Base-by-base conservation (phyloP, 2,329 filamentous ascomycete species). In the Alternaria sp. region DNA sequence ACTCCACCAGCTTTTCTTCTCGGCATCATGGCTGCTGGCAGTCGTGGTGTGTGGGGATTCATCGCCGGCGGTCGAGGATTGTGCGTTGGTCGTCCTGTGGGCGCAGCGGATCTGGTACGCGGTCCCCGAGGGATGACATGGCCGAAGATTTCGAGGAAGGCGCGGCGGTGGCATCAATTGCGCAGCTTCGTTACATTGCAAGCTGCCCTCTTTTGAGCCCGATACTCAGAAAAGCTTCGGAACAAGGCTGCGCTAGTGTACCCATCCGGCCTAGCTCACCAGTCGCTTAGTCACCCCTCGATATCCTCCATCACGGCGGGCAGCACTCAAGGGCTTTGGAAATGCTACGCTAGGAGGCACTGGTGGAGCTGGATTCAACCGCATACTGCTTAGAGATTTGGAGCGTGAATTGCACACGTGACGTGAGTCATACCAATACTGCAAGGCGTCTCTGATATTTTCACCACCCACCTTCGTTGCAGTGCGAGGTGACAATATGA, bases 141-240 rank as follows among this genome's bases (percentile, higher is more conserved):
- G 79, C 74, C 78, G 77, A 73, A 72, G 71, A 69, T 78, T 74
- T 72, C 73, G 77, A 60, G 76, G 69, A 37, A 77, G 70, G 66
- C 77, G 77, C 72, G 75, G 75, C 70, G 73, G 73, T 72, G 74
- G 79, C 80, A 82, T 82, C 74, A 81, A 81, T 77, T 76, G 72
- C 61, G 63, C 63, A 45, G 59, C 65, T 62, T 65, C 58, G 65
- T 70, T 61, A 69, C 75, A 76, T 77, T 63, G 71, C 72, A 74
- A 62, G 66, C 64, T 56, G 49, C 45, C 54, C 39, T 61, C 48
- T 58, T 53, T 40, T 14, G 23, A 33, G 45, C 51, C 54, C 48
- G 41, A 58, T 45, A 48, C 26, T 50, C 39, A 36, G 36, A 67
- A 70, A 68, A 70, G 66, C 62, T 63, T 62, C 67, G 28, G 51